Conservation (phyloP, 1,284 basidiomycete species). For the Cryptococcus amylolentus region DNA sequence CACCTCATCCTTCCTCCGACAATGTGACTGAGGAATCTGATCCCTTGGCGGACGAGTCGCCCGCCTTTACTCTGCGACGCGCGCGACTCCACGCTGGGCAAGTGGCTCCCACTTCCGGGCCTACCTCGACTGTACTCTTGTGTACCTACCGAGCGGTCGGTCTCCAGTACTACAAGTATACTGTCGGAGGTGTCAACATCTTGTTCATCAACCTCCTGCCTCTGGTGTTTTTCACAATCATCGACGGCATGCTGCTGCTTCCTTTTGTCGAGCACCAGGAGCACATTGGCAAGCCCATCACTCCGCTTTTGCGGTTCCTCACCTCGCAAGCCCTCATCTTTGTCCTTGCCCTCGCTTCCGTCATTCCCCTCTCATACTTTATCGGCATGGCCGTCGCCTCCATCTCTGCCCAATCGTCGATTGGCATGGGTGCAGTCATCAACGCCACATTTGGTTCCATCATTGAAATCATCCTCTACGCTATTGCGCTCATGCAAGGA, state of each 20-base stretch:
- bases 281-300: conserved; percentile 31
- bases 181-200: conserved; percentile 97
- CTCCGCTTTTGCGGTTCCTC: conserved; percentile 61
- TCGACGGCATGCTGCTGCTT: conserved; percentile 83
- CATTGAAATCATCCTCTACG: conserved; percentile 94
- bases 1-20: conserved; percentile 18
- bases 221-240: conserved; percentile 90
- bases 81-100: conserved; percentile 65
- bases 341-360: conserved; percentile 76
- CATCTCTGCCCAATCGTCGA: conserved; percentile 95
- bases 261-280: conserved; percentile 67
- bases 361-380: conserved; percentile 97
- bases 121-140: conserved; percentile 78
- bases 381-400: conserved; percentile 99
- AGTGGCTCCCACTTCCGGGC: conserved; percentile 66
- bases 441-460: conserved; percentile 98
- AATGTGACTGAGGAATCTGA: conserved; percentile 23
- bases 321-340: conserved; percentile 80
- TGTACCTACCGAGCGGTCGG: conserved; percentile 94
- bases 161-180: conserved; percentile 97
- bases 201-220: conserved; percentile 94
- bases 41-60: conserved; percentile 13
- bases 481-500: conserved; percentile 78
- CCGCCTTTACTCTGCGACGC: conserved; percentile 57
- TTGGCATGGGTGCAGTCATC: conserved; percentile 99